Base-by-base conservation (phyloP, 257 asterid species). In the Ehretia macrophylla region DNA sequence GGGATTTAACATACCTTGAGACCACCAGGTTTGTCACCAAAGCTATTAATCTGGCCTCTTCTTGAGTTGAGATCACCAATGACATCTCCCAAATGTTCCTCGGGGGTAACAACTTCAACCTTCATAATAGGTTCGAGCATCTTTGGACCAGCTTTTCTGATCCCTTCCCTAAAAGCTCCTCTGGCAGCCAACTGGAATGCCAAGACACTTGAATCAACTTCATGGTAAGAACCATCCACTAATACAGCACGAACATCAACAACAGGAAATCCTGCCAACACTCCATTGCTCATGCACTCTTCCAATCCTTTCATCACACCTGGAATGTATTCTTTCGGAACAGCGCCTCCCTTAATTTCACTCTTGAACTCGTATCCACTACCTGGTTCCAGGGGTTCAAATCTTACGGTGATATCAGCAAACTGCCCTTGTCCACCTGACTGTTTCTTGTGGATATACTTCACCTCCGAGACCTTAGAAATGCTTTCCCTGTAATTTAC, bases 281-380 rank as follows among this genome's bases (percentile, higher is more conserved):
- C 96, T 14, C 99, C 99, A n/a, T 77, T 93, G 44, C 80, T 20
- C 99, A 93, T 89, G 83, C 97, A 83, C 67, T 93, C 99, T 72
- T 93, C 99, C 62, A 89, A 72, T 56, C 99, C 99, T 78, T 93
- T 89, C 88, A 89, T 85, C 66, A 93, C 99, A 62, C 99, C 96
- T 1, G 99, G 99, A 35, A 89, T 80, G 77, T 89, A 93, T 57
- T 93, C 99, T 75, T 73, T 93, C 17, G 99, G 97, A 27, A 93
- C 97, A 14, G 85, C 84, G 14, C 97, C 97, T 67, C 99, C 99
- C 77, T 93, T 93, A 68, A 93, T 93, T 81, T 86, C 94, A 49
- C 96, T 93, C 77, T 83, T 86, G 87, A 93, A 93, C 76, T 93
- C 99, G 17, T 89, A 93, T 6, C 96, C 99, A 54, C 73, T 68